A percentile compares a stretch with the other conserved stretches of the same genome.
Evolutionary conservation across 2,329 filamentous ascomycete genomes (phyloP).

Genomic region (Paraphaeosphaeria minitans): DNA sequence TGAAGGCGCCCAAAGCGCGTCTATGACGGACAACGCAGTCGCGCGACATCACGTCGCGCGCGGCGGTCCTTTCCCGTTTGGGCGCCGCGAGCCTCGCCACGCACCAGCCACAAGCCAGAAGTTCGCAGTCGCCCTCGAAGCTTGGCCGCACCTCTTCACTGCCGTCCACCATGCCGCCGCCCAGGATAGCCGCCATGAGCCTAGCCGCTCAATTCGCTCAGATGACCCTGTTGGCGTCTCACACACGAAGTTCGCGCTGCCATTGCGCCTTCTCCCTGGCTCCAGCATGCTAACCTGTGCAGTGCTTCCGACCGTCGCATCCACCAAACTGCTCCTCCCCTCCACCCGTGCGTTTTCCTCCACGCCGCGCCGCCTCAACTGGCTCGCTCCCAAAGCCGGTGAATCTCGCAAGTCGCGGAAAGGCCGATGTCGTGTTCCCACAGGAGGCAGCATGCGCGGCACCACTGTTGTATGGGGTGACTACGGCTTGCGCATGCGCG

Average conservation of each 20-base stretch:
- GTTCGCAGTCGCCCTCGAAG: conserved; percentile 12
- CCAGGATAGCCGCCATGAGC: conserved; percentile 39
- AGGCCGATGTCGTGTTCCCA: conserved; percentile 84
- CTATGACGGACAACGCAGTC: conserved; percentile 18
- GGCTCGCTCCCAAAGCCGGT: conserved; percentile 80
- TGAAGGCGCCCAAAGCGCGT: conserved; percentile 20
- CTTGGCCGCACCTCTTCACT: not conserved
- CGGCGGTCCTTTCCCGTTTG: conserved; percentile 22
- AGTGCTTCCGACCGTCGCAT: conserved; percentile 28
- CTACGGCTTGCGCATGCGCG: conserved; percentile 89
- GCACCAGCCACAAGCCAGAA: conserved; percentile 27
- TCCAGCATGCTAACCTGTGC: conserved; percentile 8
- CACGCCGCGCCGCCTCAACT: conserved; percentile 66
- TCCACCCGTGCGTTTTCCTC: conserved; percentile 71
- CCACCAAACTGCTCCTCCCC: conserved; percentile 42
- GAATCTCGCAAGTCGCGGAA: conserved; percentile 88
- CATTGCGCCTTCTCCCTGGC: not conserved
- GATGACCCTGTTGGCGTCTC: conserved; percentile 31
- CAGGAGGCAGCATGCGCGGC: conserved; percentile 87
- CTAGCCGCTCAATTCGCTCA: conserved; percentile 42
- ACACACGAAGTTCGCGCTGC: conserved; percentile 28
- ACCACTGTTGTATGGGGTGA: conserved; percentile 97
- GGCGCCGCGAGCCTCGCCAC: not conserved
- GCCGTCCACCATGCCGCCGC: conserved; percentile 46
- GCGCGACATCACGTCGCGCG: conserved; percentile 26